Base-by-base conservation (phyloP, 352 stramenopile genomes). In the Discostella stelligera region DNA sequence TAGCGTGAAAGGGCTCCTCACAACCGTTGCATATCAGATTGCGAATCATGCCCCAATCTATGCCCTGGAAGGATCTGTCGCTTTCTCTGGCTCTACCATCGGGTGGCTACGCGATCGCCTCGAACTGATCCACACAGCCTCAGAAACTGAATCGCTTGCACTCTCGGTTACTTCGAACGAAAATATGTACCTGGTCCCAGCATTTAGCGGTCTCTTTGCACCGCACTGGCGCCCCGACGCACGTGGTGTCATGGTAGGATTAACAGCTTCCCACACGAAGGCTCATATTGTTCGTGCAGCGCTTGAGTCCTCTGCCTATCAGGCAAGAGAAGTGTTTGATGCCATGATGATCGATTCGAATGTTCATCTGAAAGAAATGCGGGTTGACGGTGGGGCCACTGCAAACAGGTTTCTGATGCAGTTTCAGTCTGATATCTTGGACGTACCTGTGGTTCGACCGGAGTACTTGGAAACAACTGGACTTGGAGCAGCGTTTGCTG, bases 51-150 rank as follows among this genome's bases (percentile, higher is more conserved):
- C 94, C 20, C 86, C 90, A 18, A 91, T 98, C 0, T 99, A 99
- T 84, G 97, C 96, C 20, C 85, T 99, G 11, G 97, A 99, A 86
- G 97, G 97, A 5, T 96, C 91, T 18, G 97, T 99, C 48, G 96
- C 95, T 41, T 98, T 98, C 81, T 95, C 94, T 5, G 97, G 97
- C 9, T 96, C 94, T 32, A 93, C 98, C n/a, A 95, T 99, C 64
- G 95, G 99, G 85, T 99, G 97, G 97, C 86, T 99, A 49, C 93
- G 97, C 41, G 97, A 99, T 89, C 98, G 98, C 83, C 88, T 99
- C 13, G 93, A 96, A 79, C 95, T 99, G 75, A 98, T 98, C 68
- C 65, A 80, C 10, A 85, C 85, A 10, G 93, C 95, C 5, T 82
- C 94, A 0, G 94, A 98, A 77, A 92, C 97, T 18, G 94, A 98